Conservation (phyloP, 306 rosid species). For the Lathyrus tuberosus region DNA sequence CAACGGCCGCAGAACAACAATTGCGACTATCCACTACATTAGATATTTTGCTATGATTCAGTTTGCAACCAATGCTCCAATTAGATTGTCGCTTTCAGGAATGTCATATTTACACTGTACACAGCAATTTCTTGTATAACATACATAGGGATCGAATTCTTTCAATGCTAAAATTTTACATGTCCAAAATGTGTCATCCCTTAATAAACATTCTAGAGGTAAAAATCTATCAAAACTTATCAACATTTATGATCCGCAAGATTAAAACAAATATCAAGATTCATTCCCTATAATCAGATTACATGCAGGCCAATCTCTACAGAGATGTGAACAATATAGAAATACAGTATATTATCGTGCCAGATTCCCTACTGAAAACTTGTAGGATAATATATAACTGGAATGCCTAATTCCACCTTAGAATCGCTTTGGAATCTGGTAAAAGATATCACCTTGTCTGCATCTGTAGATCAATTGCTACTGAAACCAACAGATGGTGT, state of each 20-base stretch:
- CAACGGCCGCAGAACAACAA: no score
- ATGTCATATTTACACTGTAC: no score
- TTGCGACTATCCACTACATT: no score
- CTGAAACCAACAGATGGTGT: constrained; percentile 15
- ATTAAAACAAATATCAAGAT: background rate
- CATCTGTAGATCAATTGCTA: constrained; percentile 6
- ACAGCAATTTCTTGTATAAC: background rate
- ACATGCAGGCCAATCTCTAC: constrained; percentile 7
- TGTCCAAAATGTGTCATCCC: background rate
- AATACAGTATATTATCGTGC: background rate
- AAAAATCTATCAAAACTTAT: constrained; percentile 11
- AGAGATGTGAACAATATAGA: constrained; percentile 17
- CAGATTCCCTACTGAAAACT: background rate
- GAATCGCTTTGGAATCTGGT: constrained; percentile 15
- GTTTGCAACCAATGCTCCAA: background rate
- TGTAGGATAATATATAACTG: constrained; percentile 3
- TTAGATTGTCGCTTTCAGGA: background rate
- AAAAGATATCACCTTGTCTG: constrained; percentile 19
- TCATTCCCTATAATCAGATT: constrained; percentile 8
- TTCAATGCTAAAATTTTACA: background rate
- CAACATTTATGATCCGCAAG: background rate
- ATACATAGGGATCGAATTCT: constrained; percentile 3
- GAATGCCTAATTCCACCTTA: constrained; percentile 27
- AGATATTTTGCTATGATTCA: background rate
- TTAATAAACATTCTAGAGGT: background rate